Conservation (phyloP, 2,329 filamentous ascomycete species). For the Trichoderma brevicompactum region DNA sequence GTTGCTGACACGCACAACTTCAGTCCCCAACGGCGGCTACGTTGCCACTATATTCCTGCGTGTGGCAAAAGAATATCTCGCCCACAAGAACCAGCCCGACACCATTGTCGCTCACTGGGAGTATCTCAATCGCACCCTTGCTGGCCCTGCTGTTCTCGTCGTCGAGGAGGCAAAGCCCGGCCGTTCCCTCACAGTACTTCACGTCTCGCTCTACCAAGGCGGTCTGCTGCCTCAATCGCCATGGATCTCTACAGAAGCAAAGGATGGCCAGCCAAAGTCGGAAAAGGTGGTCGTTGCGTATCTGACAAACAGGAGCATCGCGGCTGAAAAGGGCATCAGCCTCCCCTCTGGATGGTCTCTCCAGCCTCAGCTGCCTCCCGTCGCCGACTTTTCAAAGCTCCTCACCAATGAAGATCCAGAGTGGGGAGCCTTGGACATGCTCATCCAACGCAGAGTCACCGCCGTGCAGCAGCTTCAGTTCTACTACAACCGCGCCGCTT, state of each 20-base stretch:
- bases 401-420: conserved; percentile 35
- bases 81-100: conserved; percentile 42
- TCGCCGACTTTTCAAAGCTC: conserved; percentile 37
- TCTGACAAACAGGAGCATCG: conserved; percentile 46
- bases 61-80: conserved; percentile 43
- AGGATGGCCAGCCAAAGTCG: conserved; percentile 34
- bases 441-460: conserved; percentile 35
- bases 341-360: conserved; percentile 38
- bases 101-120: conserved; percentile 48
- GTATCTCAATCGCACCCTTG: conserved; percentile 46
- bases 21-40: conserved; percentile 54
- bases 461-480: conserved; percentile 39
- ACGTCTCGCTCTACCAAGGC: conserved; percentile 49
- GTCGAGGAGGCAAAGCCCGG: conserved; percentile 51
- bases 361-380: conserved; percentile 31
- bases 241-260: conserved; percentile 40
- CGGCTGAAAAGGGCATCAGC: conserved; percentile 40
- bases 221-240: conserved; percentile 41
- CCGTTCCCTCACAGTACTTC: conserved; percentile 47
- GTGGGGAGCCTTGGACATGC: conserved; percentile 36
- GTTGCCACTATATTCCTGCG: conserved; percentile 48
- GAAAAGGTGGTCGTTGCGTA: conserved; percentile 45
- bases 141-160: conserved; percentile 45
- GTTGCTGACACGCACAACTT: background rate
- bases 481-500: conserved; percentile 36